Conservation (phyloP, 768 basidiomycete species). For the Porpolomopsis calyptriformis region DNA sequence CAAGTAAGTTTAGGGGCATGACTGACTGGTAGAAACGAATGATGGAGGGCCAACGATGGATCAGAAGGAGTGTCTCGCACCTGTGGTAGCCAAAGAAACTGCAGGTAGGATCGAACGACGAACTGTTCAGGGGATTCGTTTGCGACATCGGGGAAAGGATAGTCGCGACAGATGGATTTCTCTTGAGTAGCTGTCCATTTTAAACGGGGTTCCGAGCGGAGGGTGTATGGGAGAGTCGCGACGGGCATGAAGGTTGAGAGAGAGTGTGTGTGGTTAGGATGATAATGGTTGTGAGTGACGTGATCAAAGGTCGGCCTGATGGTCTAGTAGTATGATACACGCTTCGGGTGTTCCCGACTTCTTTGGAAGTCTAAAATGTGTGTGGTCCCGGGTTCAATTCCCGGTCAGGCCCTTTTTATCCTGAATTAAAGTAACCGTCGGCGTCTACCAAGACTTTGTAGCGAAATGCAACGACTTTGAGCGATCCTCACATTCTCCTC, state of each 20-base stretch:
- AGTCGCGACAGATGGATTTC: constrained; percentile 44
- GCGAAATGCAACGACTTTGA: neutral
- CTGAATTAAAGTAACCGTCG: no score
- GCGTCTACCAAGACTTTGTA: neutral
- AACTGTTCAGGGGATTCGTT: constrained; percentile 45
- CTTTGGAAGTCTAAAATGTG: constrained; percentile 28
- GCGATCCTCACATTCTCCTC: neutral
- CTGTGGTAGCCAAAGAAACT: constrained; percentile 72
- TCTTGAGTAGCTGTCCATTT: constrained; percentile 54
- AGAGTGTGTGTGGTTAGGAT: neutral
- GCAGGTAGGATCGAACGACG: constrained; percentile 55
- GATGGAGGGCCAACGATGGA: neutral
- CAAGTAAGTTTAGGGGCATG: constrained; percentile 51
- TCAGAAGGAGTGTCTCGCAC: constrained; percentile 26
- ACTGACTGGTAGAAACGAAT: constrained; percentile 41
- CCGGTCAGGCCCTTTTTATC: constrained; percentile 32
- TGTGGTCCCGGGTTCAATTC: constrained; percentile 87
- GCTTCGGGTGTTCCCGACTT: constrained; percentile 32
- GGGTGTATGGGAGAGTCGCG: neutral
- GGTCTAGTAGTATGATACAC: constrained; percentile 61
- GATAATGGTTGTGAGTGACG: no score
- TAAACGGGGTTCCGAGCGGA: neutral
- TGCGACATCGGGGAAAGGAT: constrained; percentile 36
- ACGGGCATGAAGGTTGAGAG: neutral
- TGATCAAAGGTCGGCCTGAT: constrained; percentile 39